These are phyloP conservation scores for Boletellus emodensis DNA, from an alignment of 768 basidiomycete genomes.

Conservation along the genomic window DNA sequence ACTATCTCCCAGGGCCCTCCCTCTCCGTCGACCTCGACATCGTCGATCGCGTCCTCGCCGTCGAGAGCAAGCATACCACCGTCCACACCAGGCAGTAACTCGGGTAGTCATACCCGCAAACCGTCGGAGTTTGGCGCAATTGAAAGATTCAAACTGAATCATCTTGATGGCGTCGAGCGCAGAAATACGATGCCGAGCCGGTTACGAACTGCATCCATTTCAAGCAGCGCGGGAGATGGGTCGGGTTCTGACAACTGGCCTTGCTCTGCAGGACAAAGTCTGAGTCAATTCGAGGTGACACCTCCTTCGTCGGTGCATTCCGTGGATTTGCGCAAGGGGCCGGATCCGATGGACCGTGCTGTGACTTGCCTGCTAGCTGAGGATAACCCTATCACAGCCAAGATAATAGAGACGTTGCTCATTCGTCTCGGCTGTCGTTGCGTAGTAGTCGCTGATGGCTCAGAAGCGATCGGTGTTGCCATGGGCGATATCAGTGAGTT, in stretches of 20 bases:
- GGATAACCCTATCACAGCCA: conserved; percentile 96
- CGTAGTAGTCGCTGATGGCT: conserved; percentile 93
- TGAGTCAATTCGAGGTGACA: conserved; percentile 55
- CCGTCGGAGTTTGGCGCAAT: conserved; percentile 87
- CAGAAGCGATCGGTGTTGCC: conserved; percentile 94
- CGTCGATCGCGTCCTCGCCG: conserved; percentile 86
- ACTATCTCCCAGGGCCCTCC: conserved; percentile 70
- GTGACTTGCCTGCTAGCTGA: conserved; percentile 94
- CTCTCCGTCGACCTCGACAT: conserved; percentile 88
- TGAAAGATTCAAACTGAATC: conserved; percentile 82
- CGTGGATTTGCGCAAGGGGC: conserved; percentile 71
- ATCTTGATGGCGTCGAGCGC: conserved; percentile 73
- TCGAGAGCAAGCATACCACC: conserved; percentile 72
- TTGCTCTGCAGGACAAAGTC: conserved; percentile 50
- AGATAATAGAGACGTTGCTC: conserved; percentile 93
- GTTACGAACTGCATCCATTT: conserved; percentile 80
- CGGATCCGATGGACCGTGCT: conserved; percentile 79
- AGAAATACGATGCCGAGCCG: conserved; percentile 86
- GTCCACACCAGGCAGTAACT: conserved; percentile 61
- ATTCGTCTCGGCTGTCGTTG: conserved; percentile 93
- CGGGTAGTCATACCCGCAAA: conserved; percentile 65
- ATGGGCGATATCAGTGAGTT: conserved; percentile 95
- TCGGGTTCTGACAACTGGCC: conserved; percentile 74
- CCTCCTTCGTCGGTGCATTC: conserved; percentile 85
- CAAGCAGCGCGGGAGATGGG: conserved; percentile 75